Base-by-base conservation (phyloP, 768 basidiomycete genomes). In the Grammothele lineata region DNA sequence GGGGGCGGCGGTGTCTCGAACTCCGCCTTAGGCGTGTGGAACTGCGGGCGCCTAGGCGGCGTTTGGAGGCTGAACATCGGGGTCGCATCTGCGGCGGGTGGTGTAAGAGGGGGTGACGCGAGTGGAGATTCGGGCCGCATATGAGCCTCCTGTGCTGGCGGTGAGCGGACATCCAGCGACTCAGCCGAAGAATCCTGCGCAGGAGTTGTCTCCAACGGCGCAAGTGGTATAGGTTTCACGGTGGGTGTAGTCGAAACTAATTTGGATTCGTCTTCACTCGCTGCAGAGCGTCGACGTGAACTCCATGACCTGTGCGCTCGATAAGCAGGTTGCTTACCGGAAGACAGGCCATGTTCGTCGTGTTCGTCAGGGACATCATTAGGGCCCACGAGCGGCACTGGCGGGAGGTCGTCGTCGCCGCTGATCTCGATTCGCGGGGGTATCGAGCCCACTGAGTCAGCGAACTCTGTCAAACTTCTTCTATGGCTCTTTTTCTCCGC, bases 1-100 rank as follows among this genome's bases (percentile, higher is more conserved):
- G 81, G 79, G 24, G 85, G 82, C 1, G 85, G 79, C 8, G 82
- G 84, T 0, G 81, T 85, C 55, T 73, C 66, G 55, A 80, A 81
- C 43, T 78, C 76, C 12, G 70, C 50, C 48, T 68, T 74, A 9
- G 75, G 69, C 24, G 61, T 62, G 43, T 57, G 66, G 37, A 74
- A 68, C 2, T 71, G 71, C 17, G 64, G 53, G 37, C 63, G 67
- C 23, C 70, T 72, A 9, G 76, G 76, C 6, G 80, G 81, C 1
- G 82, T 80, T 34, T 70, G 62, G 37, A 72, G 62, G 6, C 53
- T 34, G 30, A 50, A 58, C n/a, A 48, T 46, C 2, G 48, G 39
- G n/a, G 22, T 42, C 6, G 40, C 1, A 6, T 39, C 42, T n/a
- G 27, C 32, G n/a, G 24, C 40, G n/a, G 69, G 66, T n/a, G 71